A percentile compares a stretch with the other conserved stretches of the same genome.
Conservation (phyloP, 176 grass and related monocot genomes). For the Raddia distichophylla region DNA sequence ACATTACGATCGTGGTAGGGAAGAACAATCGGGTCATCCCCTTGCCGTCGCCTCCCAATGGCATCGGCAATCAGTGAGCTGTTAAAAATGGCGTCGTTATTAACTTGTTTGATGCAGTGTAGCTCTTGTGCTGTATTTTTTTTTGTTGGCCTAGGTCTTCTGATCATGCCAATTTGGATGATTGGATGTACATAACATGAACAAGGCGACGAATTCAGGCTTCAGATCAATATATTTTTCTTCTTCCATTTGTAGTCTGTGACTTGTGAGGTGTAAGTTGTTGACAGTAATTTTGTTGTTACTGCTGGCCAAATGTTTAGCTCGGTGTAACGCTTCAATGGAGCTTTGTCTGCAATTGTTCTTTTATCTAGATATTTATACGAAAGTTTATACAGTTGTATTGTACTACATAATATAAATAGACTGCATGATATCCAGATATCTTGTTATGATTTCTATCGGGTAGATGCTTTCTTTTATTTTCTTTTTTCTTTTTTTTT, state of each 20-base stretch:
- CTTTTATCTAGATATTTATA: not conserved
- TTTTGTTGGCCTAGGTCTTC: slow-evolving; percentile 32
- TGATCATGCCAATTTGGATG: slow-evolving; percentile 44
- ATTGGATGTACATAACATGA: slow-evolving; percentile 60
- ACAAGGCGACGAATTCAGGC: slow-evolving; percentile 30
- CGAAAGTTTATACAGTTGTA: not conserved
- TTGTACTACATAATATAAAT: not conserved
- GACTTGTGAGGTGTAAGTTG: slow-evolving; percentile 9
- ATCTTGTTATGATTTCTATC: not conserved
- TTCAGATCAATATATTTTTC: slow-evolving; percentile 14
- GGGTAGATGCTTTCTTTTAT: not conserved
- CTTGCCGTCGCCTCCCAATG: slow-evolving; percentile 37
- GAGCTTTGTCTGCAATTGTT: not conserved
- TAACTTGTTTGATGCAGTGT: slow-evolving; percentile 43
- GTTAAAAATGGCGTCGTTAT: not conserved
- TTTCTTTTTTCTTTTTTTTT: no score
- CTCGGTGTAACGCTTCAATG: not conserved
- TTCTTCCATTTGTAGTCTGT: not conserved
- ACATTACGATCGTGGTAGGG: slow-evolving; percentile 59
- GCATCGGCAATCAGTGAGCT: slow-evolving; percentile 8
- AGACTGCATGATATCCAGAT: not conserved
- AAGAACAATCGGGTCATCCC: slow-evolving; percentile 54
- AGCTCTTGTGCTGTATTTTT: slow-evolving; percentile 35
- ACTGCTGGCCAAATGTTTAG: not conserved
- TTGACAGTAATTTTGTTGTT: not conserved